Conservation (phyloP, 371 early-diverging fungal species). For the Apophysomyces elegans region DNA sequence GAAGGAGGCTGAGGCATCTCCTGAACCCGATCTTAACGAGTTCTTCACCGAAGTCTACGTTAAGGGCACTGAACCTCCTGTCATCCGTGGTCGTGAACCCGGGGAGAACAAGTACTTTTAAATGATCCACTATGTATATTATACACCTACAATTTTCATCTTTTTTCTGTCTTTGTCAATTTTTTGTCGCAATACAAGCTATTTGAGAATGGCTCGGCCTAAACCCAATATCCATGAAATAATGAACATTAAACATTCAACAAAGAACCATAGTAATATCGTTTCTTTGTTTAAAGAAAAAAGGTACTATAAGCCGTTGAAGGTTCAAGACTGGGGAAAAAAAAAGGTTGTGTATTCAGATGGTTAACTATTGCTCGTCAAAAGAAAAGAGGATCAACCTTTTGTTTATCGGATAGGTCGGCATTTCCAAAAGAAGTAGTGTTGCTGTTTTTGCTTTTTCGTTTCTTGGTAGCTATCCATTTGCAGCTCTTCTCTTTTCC, state of each 20-base stretch:
- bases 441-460: constrained; percentile 1
- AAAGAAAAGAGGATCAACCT: constrained; percentile 1
- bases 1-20: constrained; percentile 83
- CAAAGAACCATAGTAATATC: no score
- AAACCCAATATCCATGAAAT: neutral
- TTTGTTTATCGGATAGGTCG: neutral
- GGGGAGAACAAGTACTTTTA: constrained; percentile 67
- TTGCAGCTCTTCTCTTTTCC: constrained; percentile 7
- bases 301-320: no score
- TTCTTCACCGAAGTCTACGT: constrained; percentile 88
- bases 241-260: neutral
- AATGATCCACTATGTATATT: constrained; percentile 11
- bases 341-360: constrained; percentile 6
- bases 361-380: neutral
- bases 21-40: constrained; percentile 76
- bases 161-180: constrained; percentile 9
- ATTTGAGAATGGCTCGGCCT: constrained; percentile 6
- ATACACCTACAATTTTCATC: constrained; percentile 11
- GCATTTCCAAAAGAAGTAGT: constrained; percentile 7
- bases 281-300: no score
- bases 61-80: constrained; percentile 72
- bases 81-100: constrained; percentile 82
- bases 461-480: neutral
- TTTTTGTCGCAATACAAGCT: constrained; percentile 9
- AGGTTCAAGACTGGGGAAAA: constrained; percentile 17